phyloP scores from a whole-genome alignment of 495 filamentous ascomycete species.

The Rhizodiscina lignyota region DNA sequence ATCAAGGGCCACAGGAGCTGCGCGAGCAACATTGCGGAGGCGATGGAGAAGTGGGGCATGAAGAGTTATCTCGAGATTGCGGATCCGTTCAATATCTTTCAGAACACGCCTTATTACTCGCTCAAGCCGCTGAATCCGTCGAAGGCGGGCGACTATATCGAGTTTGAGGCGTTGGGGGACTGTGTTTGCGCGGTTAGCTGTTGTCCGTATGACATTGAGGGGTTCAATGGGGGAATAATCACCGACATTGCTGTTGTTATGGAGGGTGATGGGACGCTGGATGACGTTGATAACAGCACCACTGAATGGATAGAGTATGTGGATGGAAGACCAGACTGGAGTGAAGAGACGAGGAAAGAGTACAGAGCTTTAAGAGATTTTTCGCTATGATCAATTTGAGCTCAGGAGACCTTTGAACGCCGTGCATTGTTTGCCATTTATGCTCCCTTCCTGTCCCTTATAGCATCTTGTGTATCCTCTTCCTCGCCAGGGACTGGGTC shows the following conservation, averaged over 20 bases:
- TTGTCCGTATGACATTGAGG: conserved; percentile 24
- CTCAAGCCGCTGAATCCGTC: conserved; percentile 19
- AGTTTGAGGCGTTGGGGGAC: conserved; percentile 23
- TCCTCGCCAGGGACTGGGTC: conserved; percentile 10
- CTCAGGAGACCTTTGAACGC: too few relatives aligned
- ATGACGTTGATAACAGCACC: too few relatives aligned
- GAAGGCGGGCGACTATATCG: conserved; percentile 22
- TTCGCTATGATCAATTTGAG: too few relatives aligned
- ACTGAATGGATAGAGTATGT: too few relatives aligned
- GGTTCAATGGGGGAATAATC: conserved; percentile 22
- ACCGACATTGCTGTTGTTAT: conserved; percentile 23
- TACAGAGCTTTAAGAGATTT: too few relatives aligned
- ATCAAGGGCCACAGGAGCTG: conserved; percentile 18
- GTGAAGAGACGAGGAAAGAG: too few relatives aligned
- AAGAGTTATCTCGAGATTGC: conserved; percentile 16
- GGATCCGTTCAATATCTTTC: conserved; percentile 24
- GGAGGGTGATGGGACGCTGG: too few relatives aligned
- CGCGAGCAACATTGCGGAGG: conserved; percentile 21
- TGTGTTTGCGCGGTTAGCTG: conserved; percentile 19
- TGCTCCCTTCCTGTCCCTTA: conserved; percentile 4
- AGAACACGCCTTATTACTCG: conserved; percentile 25
- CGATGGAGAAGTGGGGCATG: conserved; percentile 17
- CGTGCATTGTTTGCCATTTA: too few relatives aligned
- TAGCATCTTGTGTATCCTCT: conserved; percentile 4
- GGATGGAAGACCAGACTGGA: too few relatives aligned